Percentiles rank a stretch among this genome's conserved stretches.
Evolutionary conservation across 768 basidiomycete genomes (phyloP).

Genomic region (Tricholoma bakamatsutake): DNA sequence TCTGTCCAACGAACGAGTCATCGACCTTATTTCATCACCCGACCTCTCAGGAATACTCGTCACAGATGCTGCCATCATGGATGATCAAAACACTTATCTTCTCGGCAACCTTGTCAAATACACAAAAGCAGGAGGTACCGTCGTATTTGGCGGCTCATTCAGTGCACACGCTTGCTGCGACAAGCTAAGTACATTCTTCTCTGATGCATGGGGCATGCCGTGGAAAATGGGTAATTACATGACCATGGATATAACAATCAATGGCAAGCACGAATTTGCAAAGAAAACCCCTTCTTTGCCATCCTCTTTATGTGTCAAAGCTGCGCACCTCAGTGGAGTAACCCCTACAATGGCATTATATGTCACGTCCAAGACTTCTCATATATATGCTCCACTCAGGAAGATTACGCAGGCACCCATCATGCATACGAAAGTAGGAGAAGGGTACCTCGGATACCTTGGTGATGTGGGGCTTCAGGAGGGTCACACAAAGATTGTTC

Average conservation of each 20-base stretch:
- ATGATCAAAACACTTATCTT: slow-evolving; percentile 14
- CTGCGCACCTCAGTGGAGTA: slow-evolving; percentile 19
- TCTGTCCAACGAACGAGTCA: slow-evolving; percentile 16
- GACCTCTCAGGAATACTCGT: slow-evolving; percentile 24
- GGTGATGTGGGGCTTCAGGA: slow-evolving; percentile 27
- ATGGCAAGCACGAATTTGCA: slow-evolving; percentile 10
- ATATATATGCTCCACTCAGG: neutral
- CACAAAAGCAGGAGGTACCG: slow-evolving; percentile 21
- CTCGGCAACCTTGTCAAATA: slow-evolving; percentile 20
- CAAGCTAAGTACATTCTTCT: slow-evolving; percentile 18
- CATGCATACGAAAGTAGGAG: slow-evolving; percentile 17
- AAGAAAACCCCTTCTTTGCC: slow-evolving; percentile 13
- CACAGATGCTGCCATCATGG: slow-evolving; percentile 21
- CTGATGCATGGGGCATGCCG: slow-evolving; percentile 13
- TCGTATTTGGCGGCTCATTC: slow-evolving; percentile 26
- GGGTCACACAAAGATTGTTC: slow-evolving; percentile 21
- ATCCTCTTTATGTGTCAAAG: slow-evolving; percentile 22
- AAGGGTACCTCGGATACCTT: slow-evolving; percentile 28
- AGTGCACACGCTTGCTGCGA: slow-evolving; percentile 6
- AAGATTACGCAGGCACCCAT: slow-evolving; percentile 21
- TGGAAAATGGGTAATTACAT: slow-evolving; percentile 15
- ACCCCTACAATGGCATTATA: slow-evolving; percentile 22
- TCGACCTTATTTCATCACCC: slow-evolving; percentile 18
- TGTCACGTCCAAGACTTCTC: slow-evolving; percentile 9
- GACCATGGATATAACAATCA: slow-evolving; percentile 10